phyloP scores from a whole-genome alignment of 345 rosid genomes.

The Euphorbia peplus region DNA sequence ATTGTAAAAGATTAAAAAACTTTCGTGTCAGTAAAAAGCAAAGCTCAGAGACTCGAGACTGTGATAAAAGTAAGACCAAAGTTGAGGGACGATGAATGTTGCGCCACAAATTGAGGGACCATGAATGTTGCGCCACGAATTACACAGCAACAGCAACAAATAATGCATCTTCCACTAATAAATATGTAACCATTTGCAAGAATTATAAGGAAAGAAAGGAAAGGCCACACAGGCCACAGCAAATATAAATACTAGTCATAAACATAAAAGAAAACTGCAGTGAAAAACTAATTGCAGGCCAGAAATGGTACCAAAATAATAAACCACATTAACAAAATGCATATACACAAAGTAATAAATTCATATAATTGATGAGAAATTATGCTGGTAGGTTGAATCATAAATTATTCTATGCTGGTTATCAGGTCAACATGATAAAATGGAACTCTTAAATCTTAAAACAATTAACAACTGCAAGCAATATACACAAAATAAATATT shows the following conservation, averaged over 20 bases:
- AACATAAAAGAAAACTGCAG: background rate
- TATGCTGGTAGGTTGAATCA: slow-evolving; percentile 5
- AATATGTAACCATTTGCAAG: background rate
- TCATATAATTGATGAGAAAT: background rate
- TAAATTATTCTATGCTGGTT: background rate
- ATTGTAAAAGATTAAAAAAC: too few species aligned
- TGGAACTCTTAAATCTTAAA: background rate
- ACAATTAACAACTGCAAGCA: background rate
- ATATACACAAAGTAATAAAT: background rate
- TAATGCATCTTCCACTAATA: slow-evolving; percentile 9
- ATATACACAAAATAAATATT: background rate
- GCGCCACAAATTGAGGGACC: too few species aligned
- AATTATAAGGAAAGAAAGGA: background rate
- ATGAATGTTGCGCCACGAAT: too few species aligned
- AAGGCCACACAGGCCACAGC: too few species aligned
- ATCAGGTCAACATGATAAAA: background rate
- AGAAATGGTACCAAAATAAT: slow-evolving; percentile 2
- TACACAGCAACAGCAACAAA: slow-evolving; percentile 2
- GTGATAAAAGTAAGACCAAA: too few species aligned
- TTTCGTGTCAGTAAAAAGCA: too few species aligned
- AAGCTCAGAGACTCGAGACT: too few species aligned
- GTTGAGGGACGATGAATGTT: too few species aligned
- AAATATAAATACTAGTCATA: background rate
- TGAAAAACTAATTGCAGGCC: background rate
- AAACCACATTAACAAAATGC: slow-evolving; percentile 4